phyloP scores from a whole-genome alignment of 495 filamentous ascomycete genomes.

The Aspergillus campestris region DNA sequence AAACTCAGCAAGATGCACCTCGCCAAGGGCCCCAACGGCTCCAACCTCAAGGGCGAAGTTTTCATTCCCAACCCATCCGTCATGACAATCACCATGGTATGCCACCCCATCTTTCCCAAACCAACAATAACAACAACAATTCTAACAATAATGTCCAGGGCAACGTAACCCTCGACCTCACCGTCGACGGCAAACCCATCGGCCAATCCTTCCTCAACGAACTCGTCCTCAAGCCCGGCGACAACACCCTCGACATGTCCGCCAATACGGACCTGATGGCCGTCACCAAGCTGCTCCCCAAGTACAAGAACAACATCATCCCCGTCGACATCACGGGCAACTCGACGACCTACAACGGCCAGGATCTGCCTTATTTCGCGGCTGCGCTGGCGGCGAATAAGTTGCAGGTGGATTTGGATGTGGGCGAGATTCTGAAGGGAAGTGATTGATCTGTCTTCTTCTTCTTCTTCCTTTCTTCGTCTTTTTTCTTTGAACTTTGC shows the following conservation, averaged over 20 bases:
- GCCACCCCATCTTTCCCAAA: not conserved
- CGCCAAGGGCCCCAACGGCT: slow-evolving; percentile 27
- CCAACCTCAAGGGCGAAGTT: slow-evolving; percentile 57
- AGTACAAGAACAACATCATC: slow-evolving; percentile 46
- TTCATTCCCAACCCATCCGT: slow-evolving; percentile 64
- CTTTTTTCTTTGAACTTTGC: not conserved
- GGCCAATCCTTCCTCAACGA: slow-evolving; percentile 50
- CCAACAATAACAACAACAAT: slow-evolving; percentile 7
- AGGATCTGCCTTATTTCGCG: slow-evolving; percentile 55
- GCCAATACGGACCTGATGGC: slow-evolving; percentile 42
- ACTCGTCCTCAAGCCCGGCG: slow-evolving; percentile 51
- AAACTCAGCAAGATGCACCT: slow-evolving; percentile 42
- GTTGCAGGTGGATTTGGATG: slow-evolving; percentile 35
- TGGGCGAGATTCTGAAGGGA: not conserved
- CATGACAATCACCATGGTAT: slow-evolving; percentile 55
- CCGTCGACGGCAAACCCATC: slow-evolving; percentile 39
- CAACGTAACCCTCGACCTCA: slow-evolving; percentile 55
- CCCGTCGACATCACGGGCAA: slow-evolving; percentile 53
- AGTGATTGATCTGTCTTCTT: not conserved
- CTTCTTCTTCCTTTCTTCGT: not conserved
- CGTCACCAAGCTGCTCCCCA: slow-evolving; percentile 36
- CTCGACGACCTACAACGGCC: slow-evolving; percentile 47
- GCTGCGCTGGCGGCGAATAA: slow-evolving; percentile 34
- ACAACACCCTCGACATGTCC: slow-evolving; percentile 48
- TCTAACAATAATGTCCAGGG: slow-evolving; percentile 33